phyloP scores from a whole-genome alignment of 225 moss, liverwort and hornwort genomes.

The Anthoceros angustus region DNA sequence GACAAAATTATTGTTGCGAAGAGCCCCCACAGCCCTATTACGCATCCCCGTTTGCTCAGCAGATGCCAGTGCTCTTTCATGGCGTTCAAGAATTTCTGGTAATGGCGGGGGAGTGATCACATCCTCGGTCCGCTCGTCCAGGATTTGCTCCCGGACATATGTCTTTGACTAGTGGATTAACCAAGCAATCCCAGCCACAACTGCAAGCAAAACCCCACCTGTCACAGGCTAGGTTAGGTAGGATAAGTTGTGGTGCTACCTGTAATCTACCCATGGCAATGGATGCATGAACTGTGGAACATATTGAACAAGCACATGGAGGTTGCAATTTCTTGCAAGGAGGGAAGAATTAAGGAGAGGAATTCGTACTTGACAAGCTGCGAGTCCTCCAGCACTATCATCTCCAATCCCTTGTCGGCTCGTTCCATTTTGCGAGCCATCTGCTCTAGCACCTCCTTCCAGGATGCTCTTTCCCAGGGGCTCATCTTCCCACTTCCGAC shows the following conservation, averaged over 20 bases:
- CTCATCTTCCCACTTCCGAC: neutral
- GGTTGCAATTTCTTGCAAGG: too few species aligned
- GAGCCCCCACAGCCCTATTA: constrained; percentile 15
- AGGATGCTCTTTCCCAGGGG: neutral
- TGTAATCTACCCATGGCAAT: too few species aligned
- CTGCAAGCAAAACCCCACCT: constrained; percentile 9
- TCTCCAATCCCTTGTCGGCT: neutral
- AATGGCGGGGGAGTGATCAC: constrained; percentile 5
- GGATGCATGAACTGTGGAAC: too few species aligned
- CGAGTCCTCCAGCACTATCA: neutral
- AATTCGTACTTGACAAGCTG: neutral
- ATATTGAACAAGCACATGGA: too few species aligned
- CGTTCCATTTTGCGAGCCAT: neutral
- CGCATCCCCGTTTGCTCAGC: constrained; percentile 15
- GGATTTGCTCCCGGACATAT: constrained; percentile 12
- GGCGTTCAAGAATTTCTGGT: constrained; percentile 12
- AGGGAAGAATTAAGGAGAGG: too few species aligned
- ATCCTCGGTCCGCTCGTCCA: constrained; percentile 10
- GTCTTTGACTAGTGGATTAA: constrained; percentile 8
- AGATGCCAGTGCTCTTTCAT: constrained; percentile 20
- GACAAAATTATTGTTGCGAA: constrained; percentile 14
- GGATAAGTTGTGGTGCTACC: too few species aligned
- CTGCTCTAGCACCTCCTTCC: neutral
- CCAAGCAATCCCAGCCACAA: constrained; percentile 12
- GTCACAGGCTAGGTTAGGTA: too few species aligned